Evolutionary conservation across 2,329 filamentous ascomycete genomes (phyloP).

Genomic region (Ilyonectria sp.): DNA sequence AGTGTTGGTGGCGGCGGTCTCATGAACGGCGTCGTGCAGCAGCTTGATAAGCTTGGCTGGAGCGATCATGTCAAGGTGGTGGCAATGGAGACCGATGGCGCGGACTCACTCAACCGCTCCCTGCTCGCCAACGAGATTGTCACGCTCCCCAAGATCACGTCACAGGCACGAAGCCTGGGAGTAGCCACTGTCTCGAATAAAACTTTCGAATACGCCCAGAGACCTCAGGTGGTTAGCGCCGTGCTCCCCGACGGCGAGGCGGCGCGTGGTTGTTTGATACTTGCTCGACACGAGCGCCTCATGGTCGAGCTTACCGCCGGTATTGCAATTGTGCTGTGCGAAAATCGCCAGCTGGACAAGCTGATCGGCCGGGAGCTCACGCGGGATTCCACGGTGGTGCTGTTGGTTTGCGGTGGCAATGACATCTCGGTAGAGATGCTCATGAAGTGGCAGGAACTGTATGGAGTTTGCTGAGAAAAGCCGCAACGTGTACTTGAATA

Average conservation of each 20-base stretch:
- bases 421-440: conserved; percentile 53
- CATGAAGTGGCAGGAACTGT: conserved; percentile 42
- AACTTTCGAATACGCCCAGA: conserved; percentile 52
- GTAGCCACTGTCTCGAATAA: conserved; percentile 74
- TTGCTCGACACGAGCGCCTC: conserved; percentile 49
- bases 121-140: conserved; percentile 68
- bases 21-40: conserved; percentile 80
- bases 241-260: conserved; percentile 49
- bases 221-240: conserved; percentile 45
- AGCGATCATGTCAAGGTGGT: conserved; percentile 64
- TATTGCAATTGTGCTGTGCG: conserved; percentile 49
- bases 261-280: conserved; percentile 46
- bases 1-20: conserved; percentile 86
- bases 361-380: conserved; percentile 37
- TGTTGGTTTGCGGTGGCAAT: conserved; percentile 52
- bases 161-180: conserved; percentile 79
- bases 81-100: conserved; percentile 81
- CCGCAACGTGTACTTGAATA: neutral
- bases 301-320: conserved; percentile 51
- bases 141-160: conserved; percentile 78
- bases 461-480: conserved; percentile 18
- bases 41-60: conserved; percentile 59
- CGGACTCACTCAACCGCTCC: conserved; percentile 74
- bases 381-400: conserved; percentile 47
- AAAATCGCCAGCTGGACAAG: conserved; percentile 42